Conservation (phyloP, 768 basidiomycete species). For the Boletus rex-veris region DNA sequence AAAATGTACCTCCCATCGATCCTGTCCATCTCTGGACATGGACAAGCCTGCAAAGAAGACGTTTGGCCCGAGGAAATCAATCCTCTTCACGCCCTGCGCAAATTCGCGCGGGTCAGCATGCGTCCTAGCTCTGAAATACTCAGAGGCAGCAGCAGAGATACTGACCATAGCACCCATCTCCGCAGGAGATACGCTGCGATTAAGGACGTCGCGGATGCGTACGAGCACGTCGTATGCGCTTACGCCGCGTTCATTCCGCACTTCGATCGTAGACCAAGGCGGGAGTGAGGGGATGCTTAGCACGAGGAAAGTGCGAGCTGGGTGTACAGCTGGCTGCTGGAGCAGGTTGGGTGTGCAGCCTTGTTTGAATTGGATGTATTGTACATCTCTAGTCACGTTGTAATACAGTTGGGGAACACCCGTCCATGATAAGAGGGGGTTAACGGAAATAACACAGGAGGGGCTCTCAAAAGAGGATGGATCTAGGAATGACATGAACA, state of each 20-base stretch:
- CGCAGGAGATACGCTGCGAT: slow-evolving; percentile 21
- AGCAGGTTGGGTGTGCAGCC: slow-evolving; percentile 17
- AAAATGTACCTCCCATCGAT: slow-evolving; percentile 31
- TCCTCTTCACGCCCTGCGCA: slow-evolving; percentile 38
- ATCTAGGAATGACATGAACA: slow-evolving; percentile 13
- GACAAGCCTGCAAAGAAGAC: slow-evolving; percentile 32
- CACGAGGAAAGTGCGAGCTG: slow-evolving; percentile 10
- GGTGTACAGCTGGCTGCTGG: slow-evolving; percentile 23
- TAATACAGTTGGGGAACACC: slow-evolving; percentile 19
- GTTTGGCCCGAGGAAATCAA: slow-evolving; percentile 36
- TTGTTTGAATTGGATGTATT: slow-evolving; percentile 18
- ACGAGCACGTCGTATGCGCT: slow-evolving; percentile 28
- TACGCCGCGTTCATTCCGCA: slow-evolving; percentile 25
- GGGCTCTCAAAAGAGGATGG: slow-evolving; percentile 4
- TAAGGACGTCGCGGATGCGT: slow-evolving; percentile 27
- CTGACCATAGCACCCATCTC: slow-evolving; percentile 28
- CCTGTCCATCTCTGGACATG: slow-evolving; percentile 23
- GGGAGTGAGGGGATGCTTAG: slow-evolving; percentile 24
- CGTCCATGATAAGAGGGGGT: slow-evolving; percentile 25
- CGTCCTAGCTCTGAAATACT: slow-evolving; percentile 29
- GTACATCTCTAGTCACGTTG: slow-evolving; percentile 26
- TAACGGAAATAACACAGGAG: slow-evolving; percentile 21
- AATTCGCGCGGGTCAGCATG: slow-evolving; percentile 33
- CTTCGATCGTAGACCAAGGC: slow-evolving; percentile 29
- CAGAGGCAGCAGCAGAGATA: slow-evolving; percentile 20